Evolutionary conservation across 768 basidiomycete genomes (phyloP).

Genomic region (Trametes cingulata): DNA sequence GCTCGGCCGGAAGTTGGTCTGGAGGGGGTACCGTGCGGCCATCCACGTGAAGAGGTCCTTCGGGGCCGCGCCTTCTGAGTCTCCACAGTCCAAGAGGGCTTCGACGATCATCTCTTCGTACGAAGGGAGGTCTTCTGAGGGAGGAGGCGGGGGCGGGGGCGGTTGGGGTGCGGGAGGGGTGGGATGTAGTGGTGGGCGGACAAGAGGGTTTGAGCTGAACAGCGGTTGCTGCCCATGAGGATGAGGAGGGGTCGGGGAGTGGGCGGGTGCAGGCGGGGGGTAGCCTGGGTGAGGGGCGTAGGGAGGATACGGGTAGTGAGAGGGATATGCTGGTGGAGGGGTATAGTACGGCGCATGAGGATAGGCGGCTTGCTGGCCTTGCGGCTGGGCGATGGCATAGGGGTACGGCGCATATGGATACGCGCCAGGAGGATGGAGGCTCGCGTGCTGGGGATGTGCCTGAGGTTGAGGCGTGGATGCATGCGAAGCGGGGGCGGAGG

Average conservation of each 20-base stretch:
- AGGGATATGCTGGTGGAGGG: constrained; percentile 45
- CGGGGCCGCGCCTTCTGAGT: constrained; percentile 79
- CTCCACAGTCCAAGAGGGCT: constrained; percentile 64
- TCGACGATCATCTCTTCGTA: constrained; percentile 94
- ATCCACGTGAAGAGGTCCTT: constrained; percentile 85
- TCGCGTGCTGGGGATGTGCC: constrained; percentile 12
- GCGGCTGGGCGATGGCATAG: constrained; percentile 35
- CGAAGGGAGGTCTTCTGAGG: constrained; percentile 66
- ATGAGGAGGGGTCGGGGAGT: constrained; percentile 36
- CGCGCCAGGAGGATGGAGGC: constrained; percentile 23
- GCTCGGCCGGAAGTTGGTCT: constrained; percentile 87
- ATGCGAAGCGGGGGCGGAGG: constrained; percentile 26
- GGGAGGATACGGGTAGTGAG: constrained; percentile 38
- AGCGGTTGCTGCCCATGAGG: constrained; percentile 27
- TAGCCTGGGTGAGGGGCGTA: constrained; percentile 33
- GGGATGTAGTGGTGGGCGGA: constrained; percentile 32
- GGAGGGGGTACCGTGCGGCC: constrained; percentile 77
- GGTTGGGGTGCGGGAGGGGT: constrained; percentile 33
- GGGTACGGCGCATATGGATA: constrained; percentile 61
- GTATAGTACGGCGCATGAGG: constrained; percentile 70
- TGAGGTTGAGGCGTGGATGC: constrained; percentile 17
- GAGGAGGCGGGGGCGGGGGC: constrained; percentile 23
- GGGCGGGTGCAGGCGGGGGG: constrained; percentile 36
- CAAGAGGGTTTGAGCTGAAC: constrained; percentile 26
- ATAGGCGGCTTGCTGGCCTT: constrained; percentile 49